These are phyloP conservation scores for Podaxis sp. DNA, from an alignment of 768 basidiomycete species.

Conservation along the genomic window DNA sequence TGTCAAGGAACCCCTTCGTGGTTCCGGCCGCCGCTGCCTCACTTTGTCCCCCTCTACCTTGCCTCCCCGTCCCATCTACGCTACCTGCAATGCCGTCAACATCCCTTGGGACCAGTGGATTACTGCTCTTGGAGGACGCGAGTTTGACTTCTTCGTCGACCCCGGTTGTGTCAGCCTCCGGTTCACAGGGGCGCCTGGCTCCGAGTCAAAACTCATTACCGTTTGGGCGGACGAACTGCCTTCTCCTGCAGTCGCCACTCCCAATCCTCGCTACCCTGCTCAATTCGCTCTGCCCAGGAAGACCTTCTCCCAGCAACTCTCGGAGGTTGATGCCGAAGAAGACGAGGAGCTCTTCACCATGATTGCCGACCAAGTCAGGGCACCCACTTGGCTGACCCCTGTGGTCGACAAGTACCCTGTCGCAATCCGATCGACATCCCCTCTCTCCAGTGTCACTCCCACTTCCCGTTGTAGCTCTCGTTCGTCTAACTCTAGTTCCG, in stretches of 20 bases:
- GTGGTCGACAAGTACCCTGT: slow-evolving; percentile 57
- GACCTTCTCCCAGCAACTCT: slow-evolving; percentile 73
- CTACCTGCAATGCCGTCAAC: slow-evolving; percentile 65
- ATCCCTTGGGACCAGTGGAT: slow-evolving; percentile 87
- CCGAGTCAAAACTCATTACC: slow-evolving; percentile 43
- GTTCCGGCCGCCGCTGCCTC: slow-evolving; percentile 73
- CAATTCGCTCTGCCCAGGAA: slow-evolving; percentile 32
- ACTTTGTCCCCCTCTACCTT: slow-evolving; percentile 66
- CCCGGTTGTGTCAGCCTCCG: slow-evolving; percentile 77
- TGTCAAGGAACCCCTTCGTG: slow-evolving; percentile 59
- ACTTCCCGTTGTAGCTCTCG: slow-evolving; percentile 70
- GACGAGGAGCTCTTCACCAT: slow-evolving; percentile 73
- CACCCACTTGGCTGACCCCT: slow-evolving; percentile 70
- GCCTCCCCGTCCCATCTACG: slow-evolving; percentile 70
- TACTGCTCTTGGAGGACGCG: slow-evolving; percentile 57
- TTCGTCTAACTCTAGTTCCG: slow-evolving; percentile 67
- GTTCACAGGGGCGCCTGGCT: slow-evolving; percentile 32
- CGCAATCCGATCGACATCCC: slow-evolving; percentile 52
- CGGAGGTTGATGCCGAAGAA: slow-evolving; percentile 68
- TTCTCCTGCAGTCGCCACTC: slow-evolving; percentile 24
- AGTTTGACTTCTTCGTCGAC: slow-evolving; percentile 80
- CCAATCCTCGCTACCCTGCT: slow-evolving; percentile 23
- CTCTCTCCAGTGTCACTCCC: slow-evolving; percentile 57
- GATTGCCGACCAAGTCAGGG: slow-evolving; percentile 69
- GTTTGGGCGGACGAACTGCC: slow-evolving; percentile 65